Conservation (phyloP, 176 grass and related monocot species). For the Aegilops sharonensis region DNA sequence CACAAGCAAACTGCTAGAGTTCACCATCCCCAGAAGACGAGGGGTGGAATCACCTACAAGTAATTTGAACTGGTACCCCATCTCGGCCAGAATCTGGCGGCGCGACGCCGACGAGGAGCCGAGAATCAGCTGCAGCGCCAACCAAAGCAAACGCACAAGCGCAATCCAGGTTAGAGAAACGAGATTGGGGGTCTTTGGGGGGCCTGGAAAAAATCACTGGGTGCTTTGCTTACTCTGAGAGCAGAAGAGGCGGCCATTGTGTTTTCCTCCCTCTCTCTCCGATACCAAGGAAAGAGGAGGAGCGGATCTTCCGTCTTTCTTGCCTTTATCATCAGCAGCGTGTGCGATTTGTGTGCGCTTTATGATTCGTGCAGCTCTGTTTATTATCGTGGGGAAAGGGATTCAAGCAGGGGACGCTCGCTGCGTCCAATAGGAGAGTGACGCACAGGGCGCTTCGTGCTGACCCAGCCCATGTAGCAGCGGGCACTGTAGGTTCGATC, state of each 20-base stretch:
- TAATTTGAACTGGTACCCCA: constrained; percentile 85
- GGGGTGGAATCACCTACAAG: constrained; percentile 41
- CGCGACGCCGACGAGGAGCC: constrained; percentile 87
- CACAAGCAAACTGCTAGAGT: background rate
- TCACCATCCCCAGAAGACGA: background rate
- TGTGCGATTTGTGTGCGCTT: background rate
- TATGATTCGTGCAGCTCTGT: too few relatives aligned
- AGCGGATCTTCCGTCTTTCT: background rate
- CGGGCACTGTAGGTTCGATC: too few relatives aligned
- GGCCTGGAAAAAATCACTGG: background rate
- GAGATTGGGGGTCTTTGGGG: too few relatives aligned
- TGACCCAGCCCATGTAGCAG: too few relatives aligned
- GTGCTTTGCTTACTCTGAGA: constrained; percentile 37
- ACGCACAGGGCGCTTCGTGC: too few relatives aligned
- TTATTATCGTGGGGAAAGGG: too few relatives aligned
- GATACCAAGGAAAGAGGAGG: background rate
- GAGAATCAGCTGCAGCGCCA: constrained; percentile 67
- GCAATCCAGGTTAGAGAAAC: background rate
- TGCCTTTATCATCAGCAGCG: background rate
- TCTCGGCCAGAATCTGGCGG: constrained; percentile 81
- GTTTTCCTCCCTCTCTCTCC: background rate
- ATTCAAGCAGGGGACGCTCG: too few relatives aligned
- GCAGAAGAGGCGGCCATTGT: constrained; percentile 48
- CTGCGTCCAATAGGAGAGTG: too few relatives aligned
- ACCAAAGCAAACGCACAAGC: background rate